Percentiles rank a stretch among this genome's conserved stretches.
These are phyloP conservation scores for Candida insectorum DNA, from an alignment of 805 yeast species.

Conservation along the genomic window DNA sequence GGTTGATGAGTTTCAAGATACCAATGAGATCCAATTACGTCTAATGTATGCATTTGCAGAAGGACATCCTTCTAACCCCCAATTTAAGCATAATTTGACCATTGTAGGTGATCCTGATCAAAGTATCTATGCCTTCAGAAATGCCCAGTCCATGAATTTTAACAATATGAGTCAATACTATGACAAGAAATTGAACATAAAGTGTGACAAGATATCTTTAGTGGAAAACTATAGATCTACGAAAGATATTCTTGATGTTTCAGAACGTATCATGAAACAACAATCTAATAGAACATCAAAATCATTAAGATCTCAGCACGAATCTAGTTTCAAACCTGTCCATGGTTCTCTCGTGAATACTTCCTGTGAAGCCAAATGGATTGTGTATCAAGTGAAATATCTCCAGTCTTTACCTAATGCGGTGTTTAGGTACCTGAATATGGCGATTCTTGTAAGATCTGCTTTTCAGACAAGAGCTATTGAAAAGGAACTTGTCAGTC, in stretches of 20 bases:
- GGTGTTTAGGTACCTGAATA: constrained; percentile 50
- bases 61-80: constrained; percentile 28
- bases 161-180: constrained; percentile 47
- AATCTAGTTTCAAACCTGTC: constrained; percentile 44
- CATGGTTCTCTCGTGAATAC: constrained; percentile 37
- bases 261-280: constrained; percentile 64
- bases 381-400: constrained; percentile 53
- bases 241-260: constrained; percentile 54
- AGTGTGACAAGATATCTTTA: constrained; percentile 38
- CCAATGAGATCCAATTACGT: constrained; percentile 72
- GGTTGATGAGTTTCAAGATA: constrained; percentile 95
- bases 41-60: constrained; percentile 50
- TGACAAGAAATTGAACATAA: constrained; percentile 13
- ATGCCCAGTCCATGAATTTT: constrained; percentile 72
- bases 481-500: constrained; percentile 58
- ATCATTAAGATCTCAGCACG: constrained; percentile 45
- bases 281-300: constrained; percentile 48
- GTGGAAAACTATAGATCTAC: constrained; percentile 82
- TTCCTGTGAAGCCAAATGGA: constrained; percentile 54
- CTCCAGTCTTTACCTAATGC: constrained; percentile 42
- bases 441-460: constrained; percentile 71
- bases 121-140: constrained; percentile 84
- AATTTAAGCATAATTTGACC: constrained; percentile 55
- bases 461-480: constrained; percentile 57
- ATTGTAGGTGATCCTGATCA: constrained; percentile 98